These are phyloP conservation scores for Arthromyces matolae DNA, from an alignment of 768 basidiomycete species.

Conservation along the genomic window DNA sequence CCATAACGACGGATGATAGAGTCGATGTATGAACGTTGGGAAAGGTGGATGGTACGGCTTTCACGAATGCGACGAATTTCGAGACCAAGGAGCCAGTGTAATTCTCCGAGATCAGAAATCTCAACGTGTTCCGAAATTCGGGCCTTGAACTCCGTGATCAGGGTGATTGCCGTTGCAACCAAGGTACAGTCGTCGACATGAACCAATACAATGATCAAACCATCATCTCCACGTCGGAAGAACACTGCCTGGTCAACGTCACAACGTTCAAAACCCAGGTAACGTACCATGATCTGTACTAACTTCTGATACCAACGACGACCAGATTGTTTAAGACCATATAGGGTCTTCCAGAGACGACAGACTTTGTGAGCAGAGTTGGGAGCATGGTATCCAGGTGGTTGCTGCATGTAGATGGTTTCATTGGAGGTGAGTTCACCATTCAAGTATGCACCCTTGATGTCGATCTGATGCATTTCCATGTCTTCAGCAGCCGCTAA, in stretches of 20 bases:
- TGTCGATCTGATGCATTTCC: background rate
- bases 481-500: conserved; percentile 7
- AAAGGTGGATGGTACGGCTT: no score
- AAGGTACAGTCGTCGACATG: no score
- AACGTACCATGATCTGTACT: conserved; percentile 1
- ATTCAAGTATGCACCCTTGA: background rate
- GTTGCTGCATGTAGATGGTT: background rate
- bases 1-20: no score
- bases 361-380: no score
- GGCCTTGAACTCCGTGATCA: no score
- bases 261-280: conserved; percentile 10
- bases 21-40: no score
- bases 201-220: conserved; percentile 17
- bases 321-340: background rate
- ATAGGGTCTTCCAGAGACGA: background rate
- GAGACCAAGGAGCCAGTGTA: no score
- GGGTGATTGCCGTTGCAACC: no score
- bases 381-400: no score
- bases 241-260: conserved; percentile 20
- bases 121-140: no score
- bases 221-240: conserved; percentile 2
- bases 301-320: conserved; percentile 15
- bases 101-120: no score
- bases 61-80: no score
- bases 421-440: background rate